Conservation (phyloP, 345 rosid species). For the Eucalyptus fibrosa region DNA sequence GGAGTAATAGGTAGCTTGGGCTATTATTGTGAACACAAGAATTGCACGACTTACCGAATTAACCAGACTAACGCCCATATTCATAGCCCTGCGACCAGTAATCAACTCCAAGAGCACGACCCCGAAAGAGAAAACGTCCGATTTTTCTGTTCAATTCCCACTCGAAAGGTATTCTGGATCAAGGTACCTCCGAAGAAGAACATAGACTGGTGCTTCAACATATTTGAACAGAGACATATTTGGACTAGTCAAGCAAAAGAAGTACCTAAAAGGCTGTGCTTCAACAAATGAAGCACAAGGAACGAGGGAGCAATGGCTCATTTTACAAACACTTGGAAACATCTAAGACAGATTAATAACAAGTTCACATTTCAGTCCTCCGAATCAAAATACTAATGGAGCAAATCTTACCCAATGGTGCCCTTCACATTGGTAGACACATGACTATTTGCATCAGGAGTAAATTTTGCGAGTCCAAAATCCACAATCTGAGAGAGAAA, state of each 20-base stretch:
- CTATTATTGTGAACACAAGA: neutral
- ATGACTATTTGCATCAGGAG: constrained; percentile 21
- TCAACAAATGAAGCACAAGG: neutral
- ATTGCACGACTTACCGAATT: constrained; percentile 50
- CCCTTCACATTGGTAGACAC: constrained; percentile 81
- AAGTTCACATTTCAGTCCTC: neutral
- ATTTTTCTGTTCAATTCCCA: constrained; percentile 74
- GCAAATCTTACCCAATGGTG: constrained; percentile 62
- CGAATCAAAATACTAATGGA: neutral
- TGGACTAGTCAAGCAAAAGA: neutral
- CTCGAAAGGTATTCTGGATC: constrained; percentile 94
- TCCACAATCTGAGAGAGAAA: constrained; percentile 60
- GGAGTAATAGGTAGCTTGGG: neutral
- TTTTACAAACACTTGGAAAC: neutral
- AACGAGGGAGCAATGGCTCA: neutral
- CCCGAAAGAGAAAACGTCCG: constrained; percentile 80
- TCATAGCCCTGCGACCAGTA: constrained; percentile 20
- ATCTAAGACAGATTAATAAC: neutral
- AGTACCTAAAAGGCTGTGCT: neutral
- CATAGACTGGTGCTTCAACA: neutral
- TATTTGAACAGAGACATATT: too few relatives aligned
- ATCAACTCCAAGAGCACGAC: constrained; percentile 89
- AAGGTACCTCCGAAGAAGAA: constrained; percentile 33
- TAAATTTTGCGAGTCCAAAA: constrained; percentile 78
- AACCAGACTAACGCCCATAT: neutral